phyloP scores from a whole-genome alignment of 2,329 filamentous ascomycete genomes.

The Cercospora canescens region DNA sequence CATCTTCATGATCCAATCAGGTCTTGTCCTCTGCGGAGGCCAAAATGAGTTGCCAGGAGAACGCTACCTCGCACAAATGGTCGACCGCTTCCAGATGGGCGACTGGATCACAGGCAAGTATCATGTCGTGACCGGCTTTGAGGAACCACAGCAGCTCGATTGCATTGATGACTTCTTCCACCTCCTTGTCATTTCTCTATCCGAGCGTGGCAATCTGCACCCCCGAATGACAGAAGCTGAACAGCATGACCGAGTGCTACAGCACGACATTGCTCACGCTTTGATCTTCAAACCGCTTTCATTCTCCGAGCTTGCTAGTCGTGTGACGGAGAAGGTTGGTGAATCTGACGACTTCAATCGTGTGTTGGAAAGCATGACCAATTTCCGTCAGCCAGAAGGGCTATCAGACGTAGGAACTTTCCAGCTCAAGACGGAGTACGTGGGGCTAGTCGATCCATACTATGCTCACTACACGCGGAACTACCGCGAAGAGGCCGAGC shows the following conservation, averaged over 20 bases:
- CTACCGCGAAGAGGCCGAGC: conserved; percentile 92
- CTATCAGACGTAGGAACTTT: conserved; percentile 92
- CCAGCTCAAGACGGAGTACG: conserved; percentile 80
- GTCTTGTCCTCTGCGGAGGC: conserved; percentile 81
- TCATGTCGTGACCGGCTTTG: conserved; percentile 70
- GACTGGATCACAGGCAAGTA: conserved; percentile 86
- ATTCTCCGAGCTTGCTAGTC: conserved; percentile 85
- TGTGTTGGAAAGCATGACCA: conserved; percentile 83
- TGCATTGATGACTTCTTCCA: conserved; percentile 96
- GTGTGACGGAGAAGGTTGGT: conserved; percentile 83
- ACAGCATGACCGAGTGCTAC: conserved; percentile 67
- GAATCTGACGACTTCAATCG: conserved; percentile 86
- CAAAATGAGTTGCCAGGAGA: conserved; percentile 52
- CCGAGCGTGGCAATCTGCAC: conserved; percentile 80
- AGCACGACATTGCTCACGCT: conserved; percentile 87
- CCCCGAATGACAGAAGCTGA: conserved; percentile 67
- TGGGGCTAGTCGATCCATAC: conserved; percentile 91
- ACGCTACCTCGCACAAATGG: conserved; percentile 78
- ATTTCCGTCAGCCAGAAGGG: conserved; percentile 86
- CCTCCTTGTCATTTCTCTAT: conserved; percentile 84
- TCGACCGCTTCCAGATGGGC: conserved; percentile 87
- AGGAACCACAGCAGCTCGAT: conserved; percentile 85
- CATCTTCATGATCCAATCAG: conserved; percentile 89
- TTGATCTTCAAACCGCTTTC: conserved; percentile 95
- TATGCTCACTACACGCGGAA: conserved; percentile 96